Evolutionary conservation across 352 stramenopile species (phyloP).

Genomic region (Phytopythium kandeliae): DNA sequence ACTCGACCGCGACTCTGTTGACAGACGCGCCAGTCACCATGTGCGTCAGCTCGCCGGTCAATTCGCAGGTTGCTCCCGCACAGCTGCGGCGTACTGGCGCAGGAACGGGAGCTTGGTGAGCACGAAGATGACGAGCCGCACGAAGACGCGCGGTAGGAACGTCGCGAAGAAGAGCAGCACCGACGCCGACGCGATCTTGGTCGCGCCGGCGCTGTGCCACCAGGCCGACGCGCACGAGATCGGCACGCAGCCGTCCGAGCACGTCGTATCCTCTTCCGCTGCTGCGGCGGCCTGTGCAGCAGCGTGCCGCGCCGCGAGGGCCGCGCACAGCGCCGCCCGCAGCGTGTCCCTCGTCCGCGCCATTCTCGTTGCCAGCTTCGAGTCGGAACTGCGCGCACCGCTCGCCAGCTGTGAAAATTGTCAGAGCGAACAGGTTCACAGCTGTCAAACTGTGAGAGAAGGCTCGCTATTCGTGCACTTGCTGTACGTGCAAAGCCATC

Average conservation of each 20-base stretch:
- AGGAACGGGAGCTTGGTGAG: slow-evolving; percentile 84
- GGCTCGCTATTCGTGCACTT: too few relatives aligned
- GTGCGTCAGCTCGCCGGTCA: too few relatives aligned
- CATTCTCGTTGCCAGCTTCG: too few relatives aligned
- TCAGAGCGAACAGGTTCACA: too few relatives aligned
- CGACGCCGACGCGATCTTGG: slow-evolving; percentile 45
- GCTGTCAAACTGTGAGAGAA: too few relatives aligned
- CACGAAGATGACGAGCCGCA: slow-evolving; percentile 82
- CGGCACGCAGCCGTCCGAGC: slow-evolving; percentile 32
- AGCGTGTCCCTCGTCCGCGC: not conserved
- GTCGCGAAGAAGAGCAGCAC: slow-evolving; percentile 85
- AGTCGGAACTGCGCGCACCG: not conserved
- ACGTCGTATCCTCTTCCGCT: slow-evolving; percentile 6
- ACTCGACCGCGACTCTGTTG: slow-evolving; percentile 73
- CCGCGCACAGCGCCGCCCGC: not conserved
- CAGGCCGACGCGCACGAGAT: slow-evolving; percentile 46
- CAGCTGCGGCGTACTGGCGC: slow-evolving; percentile 71
- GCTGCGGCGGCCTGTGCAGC: not conserved
- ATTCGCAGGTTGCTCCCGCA: not conserved
- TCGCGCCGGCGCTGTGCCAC: slow-evolving; percentile 38
- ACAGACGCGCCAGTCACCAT: not conserved
- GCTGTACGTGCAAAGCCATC: too few relatives aligned
- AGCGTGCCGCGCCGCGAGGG: too few relatives aligned
- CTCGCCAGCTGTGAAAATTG: too few relatives aligned
- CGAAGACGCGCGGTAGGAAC: slow-evolving; percentile 79